Evolutionary conservation across 1,284 basidiomycete species (phyloP).

Genomic region (Chondrostereum purpureum): DNA sequence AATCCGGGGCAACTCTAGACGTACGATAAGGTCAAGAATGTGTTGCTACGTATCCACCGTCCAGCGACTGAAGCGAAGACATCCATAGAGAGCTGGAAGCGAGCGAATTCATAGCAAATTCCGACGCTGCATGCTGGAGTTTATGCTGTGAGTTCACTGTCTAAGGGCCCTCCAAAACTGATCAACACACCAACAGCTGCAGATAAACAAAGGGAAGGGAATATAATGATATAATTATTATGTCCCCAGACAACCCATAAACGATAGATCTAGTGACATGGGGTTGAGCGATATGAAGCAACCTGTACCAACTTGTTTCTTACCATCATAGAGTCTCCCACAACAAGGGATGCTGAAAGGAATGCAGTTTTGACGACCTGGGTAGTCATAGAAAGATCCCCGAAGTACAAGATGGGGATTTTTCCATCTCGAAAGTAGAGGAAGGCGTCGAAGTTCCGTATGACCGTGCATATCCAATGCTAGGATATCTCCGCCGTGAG

Average conservation of each 20-base stretch:
- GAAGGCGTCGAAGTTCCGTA: conserved; percentile 9
- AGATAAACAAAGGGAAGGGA: conserved; percentile 5
- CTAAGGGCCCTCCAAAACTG: no score
- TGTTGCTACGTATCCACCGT: conserved; percentile 10
- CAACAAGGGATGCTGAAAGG: conserved; percentile 3
- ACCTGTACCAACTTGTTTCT: no score
- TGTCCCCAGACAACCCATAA: conserved; percentile 11
- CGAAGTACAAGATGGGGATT: conserved; percentile 5
- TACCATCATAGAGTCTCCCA: conserved; percentile 11
- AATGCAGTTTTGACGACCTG: conserved; percentile 8
- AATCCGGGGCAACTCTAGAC: background rate
- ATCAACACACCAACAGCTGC: conserved; percentile 7
- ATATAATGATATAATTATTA: conserved; percentile 9
- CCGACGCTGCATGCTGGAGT: conserved; percentile 9
- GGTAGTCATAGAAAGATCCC: conserved; percentile 7
- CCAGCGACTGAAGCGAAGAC: conserved; percentile 6
- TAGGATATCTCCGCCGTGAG: background rate
- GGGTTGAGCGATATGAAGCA: no score
- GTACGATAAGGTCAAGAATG: conserved; percentile 11
- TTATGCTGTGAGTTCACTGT: no score
- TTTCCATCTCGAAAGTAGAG: conserved; percentile 4
- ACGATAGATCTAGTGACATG: conserved; percentile 10
- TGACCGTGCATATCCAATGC: conserved; percentile 10
- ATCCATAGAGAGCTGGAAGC: background rate
- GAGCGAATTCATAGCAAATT: conserved; percentile 7